These are phyloP conservation scores for Xylariaceae sp. DNA, from an alignment of 2,329 filamentous ascomycete genomes.

Conservation along the genomic window DNA sequence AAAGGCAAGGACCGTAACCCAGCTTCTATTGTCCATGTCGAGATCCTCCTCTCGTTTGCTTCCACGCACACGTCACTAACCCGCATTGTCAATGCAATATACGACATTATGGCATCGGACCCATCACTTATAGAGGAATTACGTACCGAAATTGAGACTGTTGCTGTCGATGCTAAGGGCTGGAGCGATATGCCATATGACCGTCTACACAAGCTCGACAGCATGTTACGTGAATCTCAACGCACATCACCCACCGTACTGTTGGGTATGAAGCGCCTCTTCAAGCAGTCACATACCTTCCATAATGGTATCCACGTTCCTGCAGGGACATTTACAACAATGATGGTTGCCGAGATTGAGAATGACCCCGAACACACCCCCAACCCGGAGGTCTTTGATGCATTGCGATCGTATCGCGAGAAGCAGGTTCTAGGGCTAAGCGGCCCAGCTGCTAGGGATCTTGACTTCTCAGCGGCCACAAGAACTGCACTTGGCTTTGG, in stretches of 20 bases:
- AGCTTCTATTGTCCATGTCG: slow-evolving; percentile 2
- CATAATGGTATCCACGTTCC: background rate
- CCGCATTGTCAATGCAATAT: slow-evolving; percentile 16
- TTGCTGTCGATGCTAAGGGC: background rate
- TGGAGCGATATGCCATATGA: slow-evolving; percentile 21
- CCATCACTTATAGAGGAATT: slow-evolving; percentile 4
- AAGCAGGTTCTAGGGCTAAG: slow-evolving; percentile 32
- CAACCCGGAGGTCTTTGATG: background rate
- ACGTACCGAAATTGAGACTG: slow-evolving; percentile 13
- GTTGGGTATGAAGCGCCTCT: slow-evolving; percentile 19
- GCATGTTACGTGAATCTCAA: slow-evolving; percentile 23
- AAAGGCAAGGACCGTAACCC: slow-evolving; percentile 14
- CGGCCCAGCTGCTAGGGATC: background rate
- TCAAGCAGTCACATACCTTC: slow-evolving; percentile 10
- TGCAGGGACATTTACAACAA: background rate
- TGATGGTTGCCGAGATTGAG: background rate
- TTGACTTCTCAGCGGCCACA: slow-evolving; percentile 36
- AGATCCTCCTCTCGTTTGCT: slow-evolving; percentile 21
- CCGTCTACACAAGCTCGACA: slow-evolving; percentile 21
- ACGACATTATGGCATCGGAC: slow-evolving; percentile 16
- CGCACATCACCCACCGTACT: slow-evolving; percentile 10
- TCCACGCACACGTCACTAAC: slow-evolving; percentile 24
- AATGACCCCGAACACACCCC: background rate
- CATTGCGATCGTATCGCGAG: slow-evolving; percentile 6
- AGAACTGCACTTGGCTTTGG: slow-evolving; percentile 45